Conservation (phyloP, 2,329 filamentous ascomycete genomes). For the Colletotrichum sansevieriae region DNA sequence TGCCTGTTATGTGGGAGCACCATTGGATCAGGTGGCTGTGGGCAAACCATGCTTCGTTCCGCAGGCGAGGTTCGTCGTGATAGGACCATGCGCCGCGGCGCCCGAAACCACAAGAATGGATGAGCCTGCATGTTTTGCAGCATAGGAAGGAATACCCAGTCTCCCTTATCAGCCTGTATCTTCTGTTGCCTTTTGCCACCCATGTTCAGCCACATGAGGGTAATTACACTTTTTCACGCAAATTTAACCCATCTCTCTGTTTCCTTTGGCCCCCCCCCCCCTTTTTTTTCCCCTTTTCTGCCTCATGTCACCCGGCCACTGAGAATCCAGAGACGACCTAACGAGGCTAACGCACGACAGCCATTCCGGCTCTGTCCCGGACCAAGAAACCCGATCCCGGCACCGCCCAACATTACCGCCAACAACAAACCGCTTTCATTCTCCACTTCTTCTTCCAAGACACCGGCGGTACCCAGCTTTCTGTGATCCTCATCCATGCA, state of each 20-base stretch:
- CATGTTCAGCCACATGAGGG: no score
- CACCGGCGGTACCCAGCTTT: background rate
- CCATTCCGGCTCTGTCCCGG: conserved; percentile 24
- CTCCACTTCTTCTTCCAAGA: conserved; percentile 1
- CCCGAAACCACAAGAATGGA: conserved; percentile 27
- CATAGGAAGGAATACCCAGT: conserved; percentile 34
- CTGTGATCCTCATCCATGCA: conserved; percentile 32
- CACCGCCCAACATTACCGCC: conserved; percentile 16
- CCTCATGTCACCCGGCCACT: background rate
- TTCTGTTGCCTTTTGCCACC: no score
- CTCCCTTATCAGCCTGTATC: background rate
- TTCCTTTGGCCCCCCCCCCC: background rate
- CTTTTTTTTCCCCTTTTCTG: background rate
- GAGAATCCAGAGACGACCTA: no score
- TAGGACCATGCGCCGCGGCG: conserved; percentile 25
- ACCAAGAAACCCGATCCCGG: conserved; percentile 29
- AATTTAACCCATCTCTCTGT: no score
- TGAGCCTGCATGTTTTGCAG: conserved; percentile 29
- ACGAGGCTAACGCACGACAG: background rate
- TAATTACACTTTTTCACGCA: no score
- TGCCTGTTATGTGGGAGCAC: background rate
- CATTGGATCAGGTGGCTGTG: conserved; percentile 21
- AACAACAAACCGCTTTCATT: conserved; percentile 14
- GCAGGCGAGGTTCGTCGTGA: conserved; percentile 27
- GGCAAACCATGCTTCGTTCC: conserved; percentile 16